Percentiles rank a stretch among this genome's conserved stretches.
Conservation (phyloP, 2,329 filamentous ascomycete genomes). For the Aspergillus sp. region DNA sequence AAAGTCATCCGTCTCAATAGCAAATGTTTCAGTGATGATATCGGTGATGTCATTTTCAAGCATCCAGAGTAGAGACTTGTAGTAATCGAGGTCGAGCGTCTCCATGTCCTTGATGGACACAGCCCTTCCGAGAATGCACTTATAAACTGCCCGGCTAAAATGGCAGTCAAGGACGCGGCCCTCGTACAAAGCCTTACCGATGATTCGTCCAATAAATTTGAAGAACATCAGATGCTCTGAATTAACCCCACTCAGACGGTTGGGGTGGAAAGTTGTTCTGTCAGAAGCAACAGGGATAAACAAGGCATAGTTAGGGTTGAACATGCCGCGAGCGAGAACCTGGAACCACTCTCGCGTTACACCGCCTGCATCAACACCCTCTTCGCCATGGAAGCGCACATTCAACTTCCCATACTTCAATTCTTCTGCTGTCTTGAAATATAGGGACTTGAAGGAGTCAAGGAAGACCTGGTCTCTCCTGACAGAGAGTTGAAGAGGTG, state of each 20-base stretch:
- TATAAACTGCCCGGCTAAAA: slow-evolving; percentile 98
- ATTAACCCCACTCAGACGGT: slow-evolving; percentile 89
- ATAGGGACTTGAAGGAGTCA: slow-evolving; percentile 96
- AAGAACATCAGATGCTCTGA: slow-evolving; percentile 96
- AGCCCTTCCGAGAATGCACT: slow-evolving; percentile 88
- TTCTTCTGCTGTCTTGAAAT: slow-evolving; percentile 93
- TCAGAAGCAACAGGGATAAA: slow-evolving; percentile 97
- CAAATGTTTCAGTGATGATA: slow-evolving; percentile 94
- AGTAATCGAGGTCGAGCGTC: slow-evolving; percentile 95
- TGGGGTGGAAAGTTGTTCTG: slow-evolving; percentile 97
- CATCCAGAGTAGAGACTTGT: slow-evolving; percentile 98
- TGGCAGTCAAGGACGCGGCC: slow-evolving; percentile 94
- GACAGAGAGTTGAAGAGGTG: slow-evolving; percentile 79
- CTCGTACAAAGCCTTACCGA: slow-evolving; percentile 96
- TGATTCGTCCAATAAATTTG: slow-evolving; percentile 98
- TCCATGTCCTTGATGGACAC: slow-evolving; percentile 99
- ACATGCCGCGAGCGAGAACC: slow-evolving; percentile 95
- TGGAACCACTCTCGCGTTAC: slow-evolving; percentile 99
- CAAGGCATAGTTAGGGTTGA: slow-evolving; percentile 93
- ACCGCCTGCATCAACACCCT: slow-evolving; percentile 95
- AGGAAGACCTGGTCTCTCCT: slow-evolving; percentile 95
- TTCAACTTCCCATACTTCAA: slow-evolving; percentile 99
- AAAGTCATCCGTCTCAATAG: slow-evolving; percentile 89
- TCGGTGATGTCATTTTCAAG: slow-evolving; percentile 97
- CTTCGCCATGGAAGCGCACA: slow-evolving; percentile 94